phyloP scores from a whole-genome alignment of 495 filamentous ascomycete genomes.

The Aspergillus avenaceus region DNA sequence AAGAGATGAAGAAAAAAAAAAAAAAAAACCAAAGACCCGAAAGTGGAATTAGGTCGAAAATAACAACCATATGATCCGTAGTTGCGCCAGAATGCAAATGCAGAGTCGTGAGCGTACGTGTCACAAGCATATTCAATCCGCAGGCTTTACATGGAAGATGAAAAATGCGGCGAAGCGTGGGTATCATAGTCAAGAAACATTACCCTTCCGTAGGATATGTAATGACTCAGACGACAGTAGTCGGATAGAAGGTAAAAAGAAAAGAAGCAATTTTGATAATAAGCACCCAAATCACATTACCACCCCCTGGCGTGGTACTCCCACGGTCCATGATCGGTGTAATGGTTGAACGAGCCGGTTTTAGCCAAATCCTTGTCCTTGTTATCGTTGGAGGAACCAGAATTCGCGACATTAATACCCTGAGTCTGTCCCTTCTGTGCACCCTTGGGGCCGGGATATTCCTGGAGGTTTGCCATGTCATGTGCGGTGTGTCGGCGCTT shows the following conservation, averaged over 20 bases:
- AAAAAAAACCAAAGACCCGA: conserved; percentile 24
- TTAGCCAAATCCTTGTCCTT: conserved; percentile 46
- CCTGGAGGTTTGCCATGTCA: conserved; percentile 76
- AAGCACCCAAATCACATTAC: no score
- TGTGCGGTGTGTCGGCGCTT: conserved; percentile 91
- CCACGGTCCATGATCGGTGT: conserved; percentile 59
- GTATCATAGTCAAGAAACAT: conserved; percentile 30
- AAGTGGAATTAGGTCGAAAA: conserved; percentile 26
- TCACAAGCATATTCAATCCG: conserved; percentile 26
- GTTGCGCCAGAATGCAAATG: conserved; percentile 46
- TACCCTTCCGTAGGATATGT: conserved; percentile 20
- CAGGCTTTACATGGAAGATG: conserved; percentile 18
- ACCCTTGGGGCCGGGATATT: conserved; percentile 55
- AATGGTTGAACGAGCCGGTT: conserved; percentile 62
- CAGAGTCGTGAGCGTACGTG: conserved; percentile 45
- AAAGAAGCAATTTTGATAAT: no score
- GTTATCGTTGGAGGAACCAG: conserved; percentile 16
- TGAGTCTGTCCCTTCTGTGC: conserved; percentile 20
- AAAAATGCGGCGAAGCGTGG: conserved; percentile 13
- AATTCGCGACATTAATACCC: conserved; percentile 10
- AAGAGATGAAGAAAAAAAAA: conserved; percentile 12
- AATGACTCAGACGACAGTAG: conserved; percentile 14
- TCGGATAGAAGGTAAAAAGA: not conserved
- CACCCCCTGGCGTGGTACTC: conserved; percentile 71
- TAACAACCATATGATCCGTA: conserved; percentile 33